phyloP scores from a whole-genome alignment of 805 yeast genomes.

The Cyberlindnera amylophila region DNA sequence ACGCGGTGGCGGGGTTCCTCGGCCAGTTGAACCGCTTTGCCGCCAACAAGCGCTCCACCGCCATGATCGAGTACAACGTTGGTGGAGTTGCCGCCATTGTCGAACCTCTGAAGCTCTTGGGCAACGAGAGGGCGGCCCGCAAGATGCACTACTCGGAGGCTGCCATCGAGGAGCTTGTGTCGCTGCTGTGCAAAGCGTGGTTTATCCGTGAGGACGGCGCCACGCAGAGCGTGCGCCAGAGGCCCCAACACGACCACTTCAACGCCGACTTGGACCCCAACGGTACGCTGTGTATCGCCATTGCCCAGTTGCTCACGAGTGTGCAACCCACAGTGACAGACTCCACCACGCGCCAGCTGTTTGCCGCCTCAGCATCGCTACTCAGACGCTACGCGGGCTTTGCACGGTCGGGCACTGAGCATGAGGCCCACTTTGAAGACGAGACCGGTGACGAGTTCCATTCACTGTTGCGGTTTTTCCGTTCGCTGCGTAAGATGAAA shows the following conservation, averaged over 20 bases:
- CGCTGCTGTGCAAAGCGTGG: conserved; percentile 11
- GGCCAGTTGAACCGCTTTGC: conserved; percentile 10
- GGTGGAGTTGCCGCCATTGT: conserved; percentile 40
- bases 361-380: conserved; percentile 6
- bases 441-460: conserved; percentile 19
- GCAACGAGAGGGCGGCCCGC: not conserved
- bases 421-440: conserved; percentile 11
- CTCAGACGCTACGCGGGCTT: conserved; percentile 16
- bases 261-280: conserved; percentile 17
- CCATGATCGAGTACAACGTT: conserved; percentile 34
- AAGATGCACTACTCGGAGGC: conserved; percentile 7
- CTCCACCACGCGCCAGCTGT: conserved; percentile 2
- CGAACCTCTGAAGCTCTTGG: conserved; percentile 11
- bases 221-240: conserved; percentile 3
- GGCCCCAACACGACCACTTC: conserved; percentile 10
- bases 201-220: conserved; percentile 17
- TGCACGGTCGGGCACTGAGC: conserved; percentile 9
- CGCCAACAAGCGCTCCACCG: conserved; percentile 7
- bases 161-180: conserved; percentile 5
- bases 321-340: conserved; percentile 5
- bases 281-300: conserved; percentile 16
- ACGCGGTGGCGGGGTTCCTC: conserved; percentile 15
- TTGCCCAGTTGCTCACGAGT: conserved; percentile 15
- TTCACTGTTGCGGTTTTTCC: conserved; percentile 14
- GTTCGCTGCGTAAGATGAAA: conserved; percentile 11